These are phyloP conservation scores for Kondoa subrosea DNA, from an alignment of 768 basidiomycete species.

Conservation along the genomic window DNA sequence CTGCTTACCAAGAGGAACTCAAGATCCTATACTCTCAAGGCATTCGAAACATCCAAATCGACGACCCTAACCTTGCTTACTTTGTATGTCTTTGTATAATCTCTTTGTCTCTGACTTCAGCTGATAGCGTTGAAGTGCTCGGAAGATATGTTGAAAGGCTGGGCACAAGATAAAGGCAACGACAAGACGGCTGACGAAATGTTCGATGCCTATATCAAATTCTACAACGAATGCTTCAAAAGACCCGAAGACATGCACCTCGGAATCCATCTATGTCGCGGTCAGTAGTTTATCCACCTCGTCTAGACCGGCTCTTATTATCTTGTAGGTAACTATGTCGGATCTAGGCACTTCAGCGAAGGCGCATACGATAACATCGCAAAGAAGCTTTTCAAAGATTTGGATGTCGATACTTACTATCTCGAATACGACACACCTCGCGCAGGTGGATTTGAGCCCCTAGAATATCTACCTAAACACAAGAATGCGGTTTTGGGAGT, in stretches of 20 bases:
- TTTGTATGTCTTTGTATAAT: slow-evolving; percentile 32
- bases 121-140: slow-evolving; percentile 35
- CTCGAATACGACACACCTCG: slow-evolving; percentile 30
- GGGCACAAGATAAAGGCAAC: slow-evolving; percentile 47
- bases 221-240: slow-evolving; percentile 37
- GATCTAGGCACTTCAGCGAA: slow-evolving; percentile 25
- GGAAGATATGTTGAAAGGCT: slow-evolving; percentile 41
- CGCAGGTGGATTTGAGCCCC: slow-evolving; percentile 25
- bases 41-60: slow-evolving; percentile 38
- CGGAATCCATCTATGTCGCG: slow-evolving; percentile 29
- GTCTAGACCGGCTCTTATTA: background rate
- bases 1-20: slow-evolving; percentile 39
- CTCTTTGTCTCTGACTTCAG: background rate
- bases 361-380: slow-evolving; percentile 31
- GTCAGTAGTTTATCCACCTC: background rate
- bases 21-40: slow-evolving; percentile 38
- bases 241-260: slow-evolving; percentile 27
- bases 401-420: slow-evolving; percentile 26
- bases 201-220: slow-evolving; percentile 49
- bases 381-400: slow-evolving; percentile 27
- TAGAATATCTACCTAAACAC: slow-evolving; percentile 25
- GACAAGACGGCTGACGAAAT: slow-evolving; percentile 39
- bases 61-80: slow-evolving; percentile 42
- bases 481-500: slow-evolving; percentile 29
- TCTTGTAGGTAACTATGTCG: slow-evolving; percentile 19